phyloP scores from a whole-genome alignment of 768 basidiomycete genomes.

The button mushroom (Agaricus bisporus) region DNA sequence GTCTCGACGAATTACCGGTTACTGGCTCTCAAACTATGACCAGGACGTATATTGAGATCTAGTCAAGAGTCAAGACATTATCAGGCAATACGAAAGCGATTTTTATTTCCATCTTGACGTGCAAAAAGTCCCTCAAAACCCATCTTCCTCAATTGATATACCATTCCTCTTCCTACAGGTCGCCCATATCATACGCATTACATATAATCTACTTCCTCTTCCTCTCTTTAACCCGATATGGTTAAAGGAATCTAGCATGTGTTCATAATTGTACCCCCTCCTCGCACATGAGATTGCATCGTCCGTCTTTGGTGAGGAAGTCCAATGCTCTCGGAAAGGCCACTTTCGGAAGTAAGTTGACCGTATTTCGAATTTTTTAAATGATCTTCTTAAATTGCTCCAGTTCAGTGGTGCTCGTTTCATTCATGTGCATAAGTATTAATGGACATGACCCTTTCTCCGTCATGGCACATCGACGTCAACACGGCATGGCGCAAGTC shows the following conservation, averaged over 20 bases:
- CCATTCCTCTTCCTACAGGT: neutral
- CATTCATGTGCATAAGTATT: constrained; percentile 27
- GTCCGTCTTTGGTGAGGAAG: constrained; percentile 43
- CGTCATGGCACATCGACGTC: constrained; percentile 46
- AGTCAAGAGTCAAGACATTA: constrained; percentile 40
- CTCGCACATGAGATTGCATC: constrained; percentile 47
- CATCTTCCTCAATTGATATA: neutral
- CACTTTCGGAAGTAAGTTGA: constrained; percentile 37
- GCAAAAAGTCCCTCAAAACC: constrained; percentile 39
- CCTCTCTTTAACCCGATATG: constrained; percentile 35
- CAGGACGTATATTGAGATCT: constrained; percentile 54
- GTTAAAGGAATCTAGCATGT: constrained; percentile 38
- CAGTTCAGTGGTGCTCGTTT: constrained; percentile 48
- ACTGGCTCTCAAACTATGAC: constrained; percentile 41
- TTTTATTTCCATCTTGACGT: constrained; percentile 49
- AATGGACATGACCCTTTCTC: constrained; percentile 46
- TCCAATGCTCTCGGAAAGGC: constrained; percentile 47
- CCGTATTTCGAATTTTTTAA: constrained; percentile 20
- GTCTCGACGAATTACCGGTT: constrained; percentile 58
- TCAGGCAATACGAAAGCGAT: constrained; percentile 39
- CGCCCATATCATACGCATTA: constrained; percentile 36
- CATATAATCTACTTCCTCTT: constrained; percentile 44
- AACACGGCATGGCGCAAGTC: constrained; percentile 40
- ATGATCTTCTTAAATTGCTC: neutral
- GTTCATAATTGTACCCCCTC: constrained; percentile 50